A percentile compares a stretch with the other conserved stretches of the same genome.
Evolutionary conservation across 352 stramenopile species (phyloP).

Genomic region (Phytophthora fragariaefolia): DNA sequence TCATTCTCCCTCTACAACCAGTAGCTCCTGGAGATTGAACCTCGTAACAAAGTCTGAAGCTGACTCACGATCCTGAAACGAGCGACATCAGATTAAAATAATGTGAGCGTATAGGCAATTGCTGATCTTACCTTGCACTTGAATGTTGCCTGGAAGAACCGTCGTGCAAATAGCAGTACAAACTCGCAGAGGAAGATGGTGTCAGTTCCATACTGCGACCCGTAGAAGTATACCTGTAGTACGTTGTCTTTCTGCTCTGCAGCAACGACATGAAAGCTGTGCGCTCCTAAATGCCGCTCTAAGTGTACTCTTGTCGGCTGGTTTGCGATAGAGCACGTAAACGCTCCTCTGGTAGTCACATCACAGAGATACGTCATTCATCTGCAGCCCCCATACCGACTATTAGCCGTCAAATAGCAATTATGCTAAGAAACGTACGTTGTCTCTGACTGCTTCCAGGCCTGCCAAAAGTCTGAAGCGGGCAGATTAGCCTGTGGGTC

Average conservation of each 20-base stretch:
- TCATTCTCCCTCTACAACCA: conserved; percentile 46
- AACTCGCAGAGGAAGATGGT: conserved; percentile 78
- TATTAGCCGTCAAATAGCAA: too few relatives aligned
- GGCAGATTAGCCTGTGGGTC: conserved; percentile 38
- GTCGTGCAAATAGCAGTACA: conserved; percentile 68
- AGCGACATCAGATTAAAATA: too few relatives aligned
- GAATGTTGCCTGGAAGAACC: conserved; percentile 87
- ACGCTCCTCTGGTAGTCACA: conserved; percentile 54
- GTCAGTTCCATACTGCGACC: conserved; percentile 50
- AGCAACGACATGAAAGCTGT: conserved; percentile 67
- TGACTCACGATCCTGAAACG: conserved; percentile 47
- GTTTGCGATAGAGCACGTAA: conserved; percentile 75
- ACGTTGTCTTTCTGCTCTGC: conserved; percentile 61
- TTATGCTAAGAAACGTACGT: conserved; percentile 39
- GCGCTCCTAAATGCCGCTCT: conserved; percentile 45
- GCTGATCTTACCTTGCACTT: conserved; percentile 79
- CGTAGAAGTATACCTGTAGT: conserved; percentile 79
- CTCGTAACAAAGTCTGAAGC: conserved; percentile 70
- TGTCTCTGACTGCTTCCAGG: conserved; percentile 72
- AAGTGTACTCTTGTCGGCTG: conserved; percentile 53
- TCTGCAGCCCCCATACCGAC: too few relatives aligned
- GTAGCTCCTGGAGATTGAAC: conserved; percentile 76
- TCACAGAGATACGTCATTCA: too few relatives aligned
- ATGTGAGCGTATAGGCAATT: too few relatives aligned
- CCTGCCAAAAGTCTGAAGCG: conserved; percentile 38